phyloP scores from a whole-genome alignment of 495 filamentous ascomycete genomes.

The Xylaria nigripes region DNA sequence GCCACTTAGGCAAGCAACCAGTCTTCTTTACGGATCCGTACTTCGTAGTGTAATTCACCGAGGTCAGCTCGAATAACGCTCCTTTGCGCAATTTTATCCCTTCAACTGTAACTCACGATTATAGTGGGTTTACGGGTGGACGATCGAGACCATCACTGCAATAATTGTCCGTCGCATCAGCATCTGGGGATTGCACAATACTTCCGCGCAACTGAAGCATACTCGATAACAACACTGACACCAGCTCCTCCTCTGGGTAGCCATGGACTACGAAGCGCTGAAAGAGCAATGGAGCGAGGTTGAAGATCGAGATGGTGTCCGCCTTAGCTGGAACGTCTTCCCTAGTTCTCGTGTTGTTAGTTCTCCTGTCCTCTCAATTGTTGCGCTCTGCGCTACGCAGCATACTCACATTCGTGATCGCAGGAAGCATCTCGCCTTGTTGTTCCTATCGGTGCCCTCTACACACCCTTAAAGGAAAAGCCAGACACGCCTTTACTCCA shows the following conservation, averaged over 20 bases:
- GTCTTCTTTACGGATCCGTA: neutral
- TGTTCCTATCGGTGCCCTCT: constrained; percentile 92
- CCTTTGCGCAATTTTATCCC: neutral
- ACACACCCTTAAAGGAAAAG: constrained; percentile 95
- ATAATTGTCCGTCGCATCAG: neutral
- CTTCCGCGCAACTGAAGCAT: neutral
- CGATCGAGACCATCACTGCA: neutral
- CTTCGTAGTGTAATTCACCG: neutral
- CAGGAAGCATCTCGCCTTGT: constrained; percentile 96
- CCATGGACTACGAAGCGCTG: constrained; percentile 53
- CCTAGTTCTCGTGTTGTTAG: constrained; percentile 93
- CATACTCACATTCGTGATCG: constrained; percentile 13
- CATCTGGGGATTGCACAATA: neutral
- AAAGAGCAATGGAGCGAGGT: constrained; percentile 98
- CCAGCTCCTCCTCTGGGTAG: neutral
- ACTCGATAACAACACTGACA: neutral
- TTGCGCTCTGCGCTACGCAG: constrained; percentile 10
- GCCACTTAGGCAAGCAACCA: neutral
- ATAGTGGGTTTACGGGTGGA: neutral
- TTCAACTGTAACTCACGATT: neutral
- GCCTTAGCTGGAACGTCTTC: constrained; percentile 99
- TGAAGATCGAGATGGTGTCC: constrained; percentile 93
- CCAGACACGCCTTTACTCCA: constrained; percentile 80
- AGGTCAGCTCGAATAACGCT: neutral
- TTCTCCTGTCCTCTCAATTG: constrained; percentile 11